Percentiles rank a stretch among this genome's conserved stretches.
These are phyloP conservation scores for Polyporus tsugae DNA, from an alignment of 1,284 basidiomycete genomes.

Conservation along the genomic window DNA sequence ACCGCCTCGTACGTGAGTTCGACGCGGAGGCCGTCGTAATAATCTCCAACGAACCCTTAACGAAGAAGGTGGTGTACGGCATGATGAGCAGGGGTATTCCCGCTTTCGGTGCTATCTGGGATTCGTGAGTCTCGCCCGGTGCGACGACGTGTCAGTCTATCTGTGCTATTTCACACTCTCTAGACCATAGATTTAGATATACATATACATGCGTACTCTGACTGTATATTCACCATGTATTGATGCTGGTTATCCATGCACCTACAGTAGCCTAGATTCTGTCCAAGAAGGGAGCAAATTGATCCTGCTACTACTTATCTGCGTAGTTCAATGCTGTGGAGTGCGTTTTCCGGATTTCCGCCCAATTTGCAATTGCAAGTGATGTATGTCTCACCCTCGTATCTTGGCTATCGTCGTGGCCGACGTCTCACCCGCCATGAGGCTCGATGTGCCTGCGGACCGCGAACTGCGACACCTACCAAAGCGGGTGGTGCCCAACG, in stretches of 20 bases:
- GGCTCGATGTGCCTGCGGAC: background rate
- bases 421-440: background rate
- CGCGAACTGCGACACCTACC: conserved; percentile 26
- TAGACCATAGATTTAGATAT: background rate
- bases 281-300: background rate
- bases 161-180: background rate
- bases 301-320: background rate
- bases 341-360: background rate
- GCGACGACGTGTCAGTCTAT: background rate
- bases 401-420: background rate
- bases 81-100: conserved; percentile 66
- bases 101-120: conserved; percentile 67
- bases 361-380: background rate
- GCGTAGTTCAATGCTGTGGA: background rate
- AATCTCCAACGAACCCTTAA: conserved; percentile 67
- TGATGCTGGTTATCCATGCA: background rate
- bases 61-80: conserved; percentile 64
- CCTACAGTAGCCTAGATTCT: background rate
- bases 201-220: background rate
- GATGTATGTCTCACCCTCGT: background rate
- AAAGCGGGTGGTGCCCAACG: conserved; percentile 4
- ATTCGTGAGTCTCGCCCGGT: conserved; percentile 41
- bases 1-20: conserved; percentile 62
- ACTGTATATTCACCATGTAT: background rate
- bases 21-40: conserved; percentile 67